These are phyloP conservation scores for Sisymbrium altissimum DNA, from an alignment of 345 rosid genomes.

Conservation along the genomic window DNA sequence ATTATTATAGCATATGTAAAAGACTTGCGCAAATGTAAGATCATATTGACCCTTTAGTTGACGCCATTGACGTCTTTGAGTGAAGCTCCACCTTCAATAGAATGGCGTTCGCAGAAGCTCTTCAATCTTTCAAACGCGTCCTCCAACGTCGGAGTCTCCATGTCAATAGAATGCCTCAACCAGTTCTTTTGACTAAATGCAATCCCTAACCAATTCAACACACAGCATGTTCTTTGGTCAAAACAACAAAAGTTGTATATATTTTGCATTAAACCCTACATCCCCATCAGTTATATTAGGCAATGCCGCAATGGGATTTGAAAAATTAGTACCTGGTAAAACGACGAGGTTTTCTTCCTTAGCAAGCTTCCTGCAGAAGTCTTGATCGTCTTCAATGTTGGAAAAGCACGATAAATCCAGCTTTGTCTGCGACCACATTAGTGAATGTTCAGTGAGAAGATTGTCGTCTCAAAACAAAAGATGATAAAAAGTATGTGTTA, in stretches of 20 bases:
- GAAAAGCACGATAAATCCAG: not conserved
- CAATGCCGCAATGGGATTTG: not conserved
- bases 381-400: slow-evolving; percentile 26
- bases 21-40: no score
- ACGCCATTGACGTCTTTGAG: slow-evolving; percentile 4
- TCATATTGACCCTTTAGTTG: slow-evolving; percentile 15
- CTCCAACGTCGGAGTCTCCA: slow-evolving; percentile 12
- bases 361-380: slow-evolving; percentile 27
- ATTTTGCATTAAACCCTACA: no score
- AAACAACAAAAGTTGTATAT: not conserved
- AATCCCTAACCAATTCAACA: slow-evolving; percentile 38
- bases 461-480: no score
- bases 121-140: slow-evolving; percentile 30
- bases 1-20: not conserved
- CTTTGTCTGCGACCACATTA: not conserved
- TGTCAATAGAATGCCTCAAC: slow-evolving; percentile 29
- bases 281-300: not conserved
- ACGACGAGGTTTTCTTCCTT: slow-evolving; percentile 26
- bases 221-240: not conserved
- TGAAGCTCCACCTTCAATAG: not conserved
- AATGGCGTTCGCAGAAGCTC: slow-evolving; percentile 14
- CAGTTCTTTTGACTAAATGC: slow-evolving; percentile 41
- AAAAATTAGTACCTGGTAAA: slow-evolving; percentile 28
- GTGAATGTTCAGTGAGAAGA: not conserved
- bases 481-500: no score